phyloP scores from a whole-genome alignment of 2,329 filamentous ascomycete species.

The Coniella vitis region DNA sequence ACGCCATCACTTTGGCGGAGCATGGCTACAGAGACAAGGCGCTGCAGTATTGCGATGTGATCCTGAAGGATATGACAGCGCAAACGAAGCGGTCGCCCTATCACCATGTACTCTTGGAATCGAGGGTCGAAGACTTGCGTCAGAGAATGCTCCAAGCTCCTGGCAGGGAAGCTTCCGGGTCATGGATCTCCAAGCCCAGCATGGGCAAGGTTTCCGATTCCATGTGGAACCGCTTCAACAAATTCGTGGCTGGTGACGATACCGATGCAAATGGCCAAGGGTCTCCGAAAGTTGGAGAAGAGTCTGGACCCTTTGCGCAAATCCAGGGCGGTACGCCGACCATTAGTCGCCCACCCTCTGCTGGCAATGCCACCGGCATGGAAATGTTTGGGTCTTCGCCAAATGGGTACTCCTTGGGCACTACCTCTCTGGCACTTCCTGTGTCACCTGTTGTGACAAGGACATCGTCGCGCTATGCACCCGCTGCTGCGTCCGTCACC shows the following conservation, averaged over 20 bases:
- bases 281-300: slow-evolving; percentile 50
- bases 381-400: slow-evolving; percentile 62
- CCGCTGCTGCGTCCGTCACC: slow-evolving; percentile 25
- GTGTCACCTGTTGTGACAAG: slow-evolving; percentile 34
- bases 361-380: slow-evolving; percentile 54
- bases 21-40: slow-evolving; percentile 77
- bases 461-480: slow-evolving; percentile 46
- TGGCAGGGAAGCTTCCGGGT: slow-evolving; percentile 64
- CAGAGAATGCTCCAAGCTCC: slow-evolving; percentile 80
- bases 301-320: slow-evolving; percentile 74
- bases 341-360: slow-evolving; percentile 67
- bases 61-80: slow-evolving; percentile 66
- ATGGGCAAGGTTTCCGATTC: slow-evolving; percentile 93
- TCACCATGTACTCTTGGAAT: slow-evolving; percentile 69
- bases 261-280: slow-evolving; percentile 56
- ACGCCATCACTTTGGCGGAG: slow-evolving; percentile 78
- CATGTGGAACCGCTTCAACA: slow-evolving; percentile 89
- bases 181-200: slow-evolving; percentile 90
- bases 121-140: slow-evolving; percentile 73
- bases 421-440: slow-evolving; percentile 24
- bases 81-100: slow-evolving; percentile 83
- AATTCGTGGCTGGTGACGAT: slow-evolving; percentile 91
- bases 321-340: slow-evolving; percentile 70
- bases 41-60: slow-evolving; percentile 83
- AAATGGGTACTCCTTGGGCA: slow-evolving; percentile 26